Conservation (phyloP, 1,139 yeast genomes). For the Yamadazyma kanchanaburiensis region DNA sequence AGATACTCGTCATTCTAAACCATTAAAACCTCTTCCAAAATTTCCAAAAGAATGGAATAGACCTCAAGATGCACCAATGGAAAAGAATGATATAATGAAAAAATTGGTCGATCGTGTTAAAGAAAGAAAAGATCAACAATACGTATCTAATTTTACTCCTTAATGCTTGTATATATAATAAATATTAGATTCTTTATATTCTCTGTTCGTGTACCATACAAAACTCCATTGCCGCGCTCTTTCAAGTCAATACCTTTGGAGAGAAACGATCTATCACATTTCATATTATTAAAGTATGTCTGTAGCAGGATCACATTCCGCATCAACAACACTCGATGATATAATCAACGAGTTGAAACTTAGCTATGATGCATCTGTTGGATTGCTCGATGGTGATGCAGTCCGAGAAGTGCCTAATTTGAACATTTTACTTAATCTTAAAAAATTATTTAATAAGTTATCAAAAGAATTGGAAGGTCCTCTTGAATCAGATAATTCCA, state of each 20-base stretch:
- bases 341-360: conserved; percentile 52
- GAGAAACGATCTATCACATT: no score
- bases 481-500: conserved; percentile 40
- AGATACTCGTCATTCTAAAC: conserved; percentile 67
- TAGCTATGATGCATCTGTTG: conserved; percentile 56
- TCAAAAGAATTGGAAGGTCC: conserved; percentile 47
- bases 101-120: conserved; percentile 34
- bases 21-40: conserved; percentile 30
- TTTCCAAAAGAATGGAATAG: conserved; percentile 89
- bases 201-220: no score
- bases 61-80: conserved; percentile 62
- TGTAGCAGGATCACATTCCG: conserved; percentile 19
- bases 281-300: conserved; percentile 2
- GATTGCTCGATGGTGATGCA: conserved; percentile 58
- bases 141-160: conserved; percentile 24
- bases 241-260: no score
- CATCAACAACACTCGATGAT: conserved; percentile 46
- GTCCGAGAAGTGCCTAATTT: conserved; percentile 46
- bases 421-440: conserved; percentile 42
- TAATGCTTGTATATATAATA: no score
- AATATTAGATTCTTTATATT: no score
- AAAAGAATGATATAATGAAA: conserved; percentile 28
- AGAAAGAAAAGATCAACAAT: conserved; percentile 30
- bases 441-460: conserved; percentile 46
- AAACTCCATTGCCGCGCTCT: no score